phyloP scores from a whole-genome alignment of 345 rosid genomes.

The Erysimum cheiranthoides region DNA sequence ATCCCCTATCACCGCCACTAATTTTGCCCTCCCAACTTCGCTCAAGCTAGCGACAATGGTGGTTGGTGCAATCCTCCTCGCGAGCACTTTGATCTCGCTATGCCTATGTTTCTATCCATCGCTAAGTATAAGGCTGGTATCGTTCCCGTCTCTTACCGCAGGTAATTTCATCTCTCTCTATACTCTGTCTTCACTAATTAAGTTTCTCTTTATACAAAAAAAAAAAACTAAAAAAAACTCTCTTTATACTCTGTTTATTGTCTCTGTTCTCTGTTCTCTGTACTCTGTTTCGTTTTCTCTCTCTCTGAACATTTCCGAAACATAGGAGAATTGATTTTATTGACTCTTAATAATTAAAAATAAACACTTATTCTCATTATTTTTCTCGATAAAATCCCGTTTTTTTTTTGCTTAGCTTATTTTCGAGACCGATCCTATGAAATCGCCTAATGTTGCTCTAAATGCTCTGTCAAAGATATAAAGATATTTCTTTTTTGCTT shows the following conservation, averaged over 20 bases:
- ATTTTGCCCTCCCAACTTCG: slow-evolving; percentile 74
- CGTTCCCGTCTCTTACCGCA: slow-evolving; percentile 75
- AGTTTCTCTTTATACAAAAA: neutral
- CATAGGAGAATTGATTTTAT: neutral
- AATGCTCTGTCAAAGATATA: slow-evolving; percentile 18
- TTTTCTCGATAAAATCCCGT: neutral
- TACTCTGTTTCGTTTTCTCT: neutral
- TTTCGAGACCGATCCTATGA: slow-evolving; percentile 15
- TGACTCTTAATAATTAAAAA: neutral
- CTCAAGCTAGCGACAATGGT: slow-evolving; percentile 63
- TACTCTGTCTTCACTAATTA: neutral
- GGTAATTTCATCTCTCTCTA: slow-evolving; percentile 46
- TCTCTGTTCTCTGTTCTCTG: too few species aligned
- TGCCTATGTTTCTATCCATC: slow-evolving; percentile 71
- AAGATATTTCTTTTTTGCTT: slow-evolving; percentile 11
- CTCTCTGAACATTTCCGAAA: neutral
- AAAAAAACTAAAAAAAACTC: too few species aligned
- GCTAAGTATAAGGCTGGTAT: slow-evolving; percentile 78
- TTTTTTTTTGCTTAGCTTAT: neutral
- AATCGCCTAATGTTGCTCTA: slow-evolving; percentile 9
- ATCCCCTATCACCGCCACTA: slow-evolving; percentile 63
- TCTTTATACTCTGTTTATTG: too few species aligned
- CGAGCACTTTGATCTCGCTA: slow-evolving; percentile 72
- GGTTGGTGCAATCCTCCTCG: slow-evolving; percentile 90
- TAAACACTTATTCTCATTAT: neutral